Evolutionary conservation across 306 rosid species (phyloP), one percentile per base, ranked within the genome.

Genomic region (Trichosanthes truncata): DNA sequence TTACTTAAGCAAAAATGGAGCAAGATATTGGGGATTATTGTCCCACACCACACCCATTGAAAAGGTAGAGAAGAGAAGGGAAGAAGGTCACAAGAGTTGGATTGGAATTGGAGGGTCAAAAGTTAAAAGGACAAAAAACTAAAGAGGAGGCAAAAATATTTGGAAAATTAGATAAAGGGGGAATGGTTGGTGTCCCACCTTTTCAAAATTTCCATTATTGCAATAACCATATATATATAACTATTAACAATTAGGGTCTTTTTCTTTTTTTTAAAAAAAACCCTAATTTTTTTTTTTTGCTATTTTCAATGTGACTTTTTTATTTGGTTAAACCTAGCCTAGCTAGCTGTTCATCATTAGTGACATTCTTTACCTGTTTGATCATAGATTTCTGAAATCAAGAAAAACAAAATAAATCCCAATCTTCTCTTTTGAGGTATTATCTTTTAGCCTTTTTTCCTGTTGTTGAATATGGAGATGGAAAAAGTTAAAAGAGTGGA

Each of bases 161-260:
- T 33, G 52, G 74, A 18, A 68, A 68, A 40, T 38, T 68, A 41
- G 52, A 68, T 38, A 43, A 71, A 71, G 36, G 51, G 21, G 6
- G 1, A 18, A 71, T 71, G 76, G 56, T 71, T 71, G 76, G 76
- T 71, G 76, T 71, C 56, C 55, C 76, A 71, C 10, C 56, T 45
- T 71, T 71, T 71, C 76, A 71, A 71, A 43, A 10, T 45, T 71
- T 0, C 76, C 76, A 71, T 71, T 45, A 71, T 71, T 71, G 76
- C 53, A 71, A 41, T 71, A 23, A 41, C 38, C 36, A 35, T 69
- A 63, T 15, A 29, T 13, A 29, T 29, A 61, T 25, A 31, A 15
- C 9, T 3, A 62, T 62, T 62, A n/a, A n/a, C n/a, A n/a, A n/a
- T n/a, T n/a, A n/a, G n/a, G n/a, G n/a, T n/a, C n/a, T n/a, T n/a